Base-by-base conservation (phyloP, 176 grass and related monocot genomes). In the Triticum monococcum region DNA sequence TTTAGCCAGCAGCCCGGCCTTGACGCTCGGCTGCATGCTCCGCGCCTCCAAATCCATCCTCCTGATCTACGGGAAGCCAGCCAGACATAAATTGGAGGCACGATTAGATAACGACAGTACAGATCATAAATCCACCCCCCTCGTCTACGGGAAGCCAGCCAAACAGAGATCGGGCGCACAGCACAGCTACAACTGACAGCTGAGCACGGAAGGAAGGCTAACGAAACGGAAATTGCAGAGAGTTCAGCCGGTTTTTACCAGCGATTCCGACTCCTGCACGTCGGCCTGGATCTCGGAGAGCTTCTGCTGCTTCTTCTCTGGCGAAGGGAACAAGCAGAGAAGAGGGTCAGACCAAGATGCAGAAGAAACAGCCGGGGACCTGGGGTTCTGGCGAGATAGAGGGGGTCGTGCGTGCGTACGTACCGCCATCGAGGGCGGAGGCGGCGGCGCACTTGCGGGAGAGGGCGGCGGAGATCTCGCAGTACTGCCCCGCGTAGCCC, bases 31-130 rank as follows among this genome's bases (percentile, higher is more conserved):
- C 78, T 92, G 95, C 79, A 95, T 56, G 79, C 89, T 98, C 87
- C 93, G 91, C 13, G 91, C 95, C 89, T 98, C 93, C 71, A 95
- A 68, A 76, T 98, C 95, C 91, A 98, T 98, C 88, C 95, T 95
- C 54, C 93, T 75, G 84, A 98, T 88, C 95, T 98, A 37, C 4
- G 9, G 17, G 4, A 1, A n/a, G 17, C 4, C 63, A 7, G 50
- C 57, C 18, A 79, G 3, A 5, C 43, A 69, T 3, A 52, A 69
- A 81, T 35, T 10, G 12, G 4, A 35, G 3, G 64, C 26, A 0
- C 68, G 50, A 2, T 81, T 22, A 18, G 10, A 50, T 25, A 68
- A 12, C 11, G 1, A 3, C 25, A 81, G 41, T 13, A 46, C 43
- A 46, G 1, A 46, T 33, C 25, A 67, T 18, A 54, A 54, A 54